A percentile compares a stretch with the other conserved stretches of the same genome.
phyloP scores from a whole-genome alignment of 108 stramenopile species.

The Cyclotella distinguenda region DNA sequence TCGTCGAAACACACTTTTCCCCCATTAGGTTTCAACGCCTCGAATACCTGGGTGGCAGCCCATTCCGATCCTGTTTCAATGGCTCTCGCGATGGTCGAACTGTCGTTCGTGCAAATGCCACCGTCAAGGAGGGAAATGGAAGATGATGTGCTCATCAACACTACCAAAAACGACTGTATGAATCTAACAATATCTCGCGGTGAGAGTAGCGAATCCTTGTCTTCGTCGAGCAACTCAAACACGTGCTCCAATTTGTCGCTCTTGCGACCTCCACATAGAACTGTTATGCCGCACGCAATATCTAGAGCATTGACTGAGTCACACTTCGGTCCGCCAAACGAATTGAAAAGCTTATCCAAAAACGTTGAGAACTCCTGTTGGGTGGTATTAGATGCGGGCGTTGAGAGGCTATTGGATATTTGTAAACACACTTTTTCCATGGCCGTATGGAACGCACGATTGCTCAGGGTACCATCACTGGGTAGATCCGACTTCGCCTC shows the following conservation, averaged over 20 bases:
- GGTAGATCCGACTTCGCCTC: slow-evolving; percentile 50
- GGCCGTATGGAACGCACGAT: slow-evolving; percentile 76
- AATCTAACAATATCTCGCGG: slow-evolving; percentile 61
- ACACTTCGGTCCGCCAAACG: slow-evolving; percentile 74
- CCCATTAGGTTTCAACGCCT: slow-evolving; percentile 30
- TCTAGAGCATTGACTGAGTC: slow-evolving; percentile 67
- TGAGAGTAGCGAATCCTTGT: slow-evolving; percentile 63
- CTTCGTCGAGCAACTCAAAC: slow-evolving; percentile 79
- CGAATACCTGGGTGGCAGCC: slow-evolving; percentile 72
- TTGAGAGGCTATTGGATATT: slow-evolving; percentile 1
- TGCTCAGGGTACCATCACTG: slow-evolving; percentile 51
- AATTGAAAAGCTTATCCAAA: slow-evolving; percentile 67
- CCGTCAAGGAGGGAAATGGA: slow-evolving; percentile 47
- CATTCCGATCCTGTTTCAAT: slow-evolving; percentile 79
- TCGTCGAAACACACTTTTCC: slow-evolving; percentile 77
- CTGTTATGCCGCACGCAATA: slow-evolving; percentile 79
- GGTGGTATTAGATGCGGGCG: slow-evolving; percentile 24
- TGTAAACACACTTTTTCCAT: slow-evolving; percentile 54
- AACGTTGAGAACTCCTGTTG: slow-evolving; percentile 58
- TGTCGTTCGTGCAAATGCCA: slow-evolving; percentile 47
- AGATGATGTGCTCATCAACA: slow-evolving; percentile 66
- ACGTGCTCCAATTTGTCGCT: slow-evolving; percentile 90
- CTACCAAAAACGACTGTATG: slow-evolving; percentile 76
- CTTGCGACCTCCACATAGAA: slow-evolving; percentile 88
- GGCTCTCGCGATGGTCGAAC: slow-evolving; percentile 50